phyloP scores from a whole-genome alignment of 768 basidiomycete species.

The Calocybe gangraenosa region DNA sequence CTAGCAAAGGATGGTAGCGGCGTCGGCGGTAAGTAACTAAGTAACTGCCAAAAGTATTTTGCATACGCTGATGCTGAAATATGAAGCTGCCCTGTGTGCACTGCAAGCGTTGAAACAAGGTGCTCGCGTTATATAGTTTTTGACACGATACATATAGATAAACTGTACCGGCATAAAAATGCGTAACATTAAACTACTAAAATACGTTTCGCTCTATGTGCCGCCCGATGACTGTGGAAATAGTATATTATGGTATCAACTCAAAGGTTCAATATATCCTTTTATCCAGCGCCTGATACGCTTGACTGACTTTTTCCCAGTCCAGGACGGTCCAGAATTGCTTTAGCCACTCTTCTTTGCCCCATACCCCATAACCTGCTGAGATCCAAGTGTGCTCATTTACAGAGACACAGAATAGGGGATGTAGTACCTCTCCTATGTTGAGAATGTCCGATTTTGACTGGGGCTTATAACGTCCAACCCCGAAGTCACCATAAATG shows the following conservation, averaged over 20 bases:
- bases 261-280: neutral
- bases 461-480: constrained; percentile 8
- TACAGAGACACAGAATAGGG: constrained; percentile 73
- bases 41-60: constrained; percentile 20
- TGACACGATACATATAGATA: constrained; percentile 12
- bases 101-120: constrained; percentile 70
- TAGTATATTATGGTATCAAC: no score
- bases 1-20: constrained; percentile 97
- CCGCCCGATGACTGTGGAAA: no score
- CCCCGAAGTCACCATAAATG: constrained; percentile 1
- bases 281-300: constrained; percentile 19
- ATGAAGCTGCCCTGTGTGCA: constrained; percentile 80
- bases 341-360: constrained; percentile 80
- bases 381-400: constrained; percentile 86
- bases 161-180: constrained; percentile 4
- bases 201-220: no score
- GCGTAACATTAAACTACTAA: no score
- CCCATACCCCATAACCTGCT: constrained; percentile 86
- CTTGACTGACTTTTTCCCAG: constrained; percentile 59
- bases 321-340: constrained; percentile 82
- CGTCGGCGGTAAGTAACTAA: constrained; percentile 81
- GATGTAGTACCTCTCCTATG: constrained; percentile 58
- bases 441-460: constrained; percentile 22
- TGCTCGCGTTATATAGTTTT: no score
- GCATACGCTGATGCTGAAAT: neutral